A percentile compares a stretch with the other conserved stretches of the same genome.
Evolutionary conservation across 345 rosid species (phyloP).

Genomic region (Excoecaria agallocha): DNA sequence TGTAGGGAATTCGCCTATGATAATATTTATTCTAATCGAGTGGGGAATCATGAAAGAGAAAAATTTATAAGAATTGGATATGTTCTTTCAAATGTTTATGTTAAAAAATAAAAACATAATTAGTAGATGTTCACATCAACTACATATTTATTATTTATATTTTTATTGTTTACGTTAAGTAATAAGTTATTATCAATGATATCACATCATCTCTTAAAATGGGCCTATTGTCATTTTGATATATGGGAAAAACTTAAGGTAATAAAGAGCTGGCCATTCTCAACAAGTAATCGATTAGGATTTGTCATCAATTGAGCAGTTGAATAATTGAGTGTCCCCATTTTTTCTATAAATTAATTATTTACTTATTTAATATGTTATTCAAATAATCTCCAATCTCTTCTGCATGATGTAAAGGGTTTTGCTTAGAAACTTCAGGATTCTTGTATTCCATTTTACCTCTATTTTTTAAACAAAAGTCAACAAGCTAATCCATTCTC

Average conservation of each 20-base stretch:
- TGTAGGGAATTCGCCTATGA: neutral
- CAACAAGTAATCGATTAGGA: neutral
- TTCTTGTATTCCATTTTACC: too few species aligned
- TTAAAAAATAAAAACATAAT: neutral
- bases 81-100: neutral
- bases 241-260: neutral
- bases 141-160: neutral
- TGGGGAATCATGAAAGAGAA: neutral
- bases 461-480: too few species aligned
- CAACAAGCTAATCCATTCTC: too few species aligned
- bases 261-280: neutral
- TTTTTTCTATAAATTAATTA: neutral
- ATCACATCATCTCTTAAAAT: neutral
- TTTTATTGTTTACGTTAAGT: slow-evolving; percentile 2
- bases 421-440: neutral
- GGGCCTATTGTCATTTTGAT: neutral
- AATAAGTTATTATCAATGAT: slow-evolving; percentile 8
- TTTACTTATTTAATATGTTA: too few species aligned
- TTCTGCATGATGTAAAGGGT: neutral
- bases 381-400: neutral
- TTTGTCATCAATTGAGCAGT: neutral
- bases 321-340: neutral
- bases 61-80: neutral
- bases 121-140: slow-evolving; percentile 10
- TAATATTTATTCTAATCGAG: neutral